Evolutionary conservation across 495 filamentous ascomycete species (phyloP).

Genomic region (Neurospora sp.): DNA sequence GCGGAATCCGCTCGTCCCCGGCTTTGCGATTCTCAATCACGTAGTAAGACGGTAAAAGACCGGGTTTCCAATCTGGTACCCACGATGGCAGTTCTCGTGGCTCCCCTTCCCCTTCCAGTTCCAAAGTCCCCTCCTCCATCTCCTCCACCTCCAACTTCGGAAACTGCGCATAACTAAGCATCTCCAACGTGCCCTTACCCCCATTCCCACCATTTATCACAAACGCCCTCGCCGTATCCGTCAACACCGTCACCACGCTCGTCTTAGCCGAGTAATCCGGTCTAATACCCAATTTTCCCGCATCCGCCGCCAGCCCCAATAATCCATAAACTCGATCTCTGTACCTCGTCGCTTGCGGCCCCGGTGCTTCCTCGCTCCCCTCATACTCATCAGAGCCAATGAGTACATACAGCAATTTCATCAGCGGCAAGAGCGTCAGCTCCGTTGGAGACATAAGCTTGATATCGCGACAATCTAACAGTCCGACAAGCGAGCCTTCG

Average conservation of each 20-base stretch:
- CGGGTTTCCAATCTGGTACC: conserved; percentile 5
- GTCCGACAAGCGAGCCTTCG: too few relatives aligned
- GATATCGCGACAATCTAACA: background rate
- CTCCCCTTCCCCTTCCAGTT: background rate
- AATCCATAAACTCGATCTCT: conserved; percentile 5
- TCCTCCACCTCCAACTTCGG: background rate
- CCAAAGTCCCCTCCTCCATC: background rate
- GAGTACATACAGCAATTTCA: background rate
- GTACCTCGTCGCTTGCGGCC: background rate
- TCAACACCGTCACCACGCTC: background rate
- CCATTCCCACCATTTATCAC: background rate
- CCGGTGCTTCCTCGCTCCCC: background rate
- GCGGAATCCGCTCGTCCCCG: background rate
- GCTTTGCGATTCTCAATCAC: background rate
- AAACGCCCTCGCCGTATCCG: conserved; percentile 4
- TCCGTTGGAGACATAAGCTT: background rate
- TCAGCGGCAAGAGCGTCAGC: background rate
- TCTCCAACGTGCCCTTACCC: background rate
- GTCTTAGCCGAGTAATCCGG: background rate
- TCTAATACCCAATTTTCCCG: conserved; percentile 2
- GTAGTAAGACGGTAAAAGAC: conserved; percentile 1
- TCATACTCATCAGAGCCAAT: background rate
- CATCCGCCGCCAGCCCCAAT: conserved; percentile 6
- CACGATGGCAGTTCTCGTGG: conserved; percentile 1
- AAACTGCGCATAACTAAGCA: conserved; percentile 3